Evolutionary conservation across 768 basidiomycete genomes (phyloP).

Genomic region (Tylopilus vinaceipallidus): DNA sequence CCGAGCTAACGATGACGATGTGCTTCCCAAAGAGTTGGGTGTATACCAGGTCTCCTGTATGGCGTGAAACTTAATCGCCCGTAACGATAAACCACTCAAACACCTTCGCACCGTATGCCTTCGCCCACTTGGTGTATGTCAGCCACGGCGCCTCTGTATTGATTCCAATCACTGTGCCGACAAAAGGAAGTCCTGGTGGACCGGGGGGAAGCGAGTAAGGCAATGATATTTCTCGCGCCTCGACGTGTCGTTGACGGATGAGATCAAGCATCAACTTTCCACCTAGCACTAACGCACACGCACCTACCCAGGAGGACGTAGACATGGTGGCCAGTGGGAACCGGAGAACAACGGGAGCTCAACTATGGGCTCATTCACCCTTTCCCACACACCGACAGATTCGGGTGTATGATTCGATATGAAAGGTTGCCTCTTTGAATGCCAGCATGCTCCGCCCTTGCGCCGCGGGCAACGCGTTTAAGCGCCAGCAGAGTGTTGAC

Average conservation of each 20-base stretch:
- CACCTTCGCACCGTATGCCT: slow-evolving; percentile 28
- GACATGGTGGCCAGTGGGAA: neutral
- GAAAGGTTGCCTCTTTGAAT: neutral
- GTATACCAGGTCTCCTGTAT: slow-evolving; percentile 42
- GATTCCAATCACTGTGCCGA: slow-evolving; percentile 39
- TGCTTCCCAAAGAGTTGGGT: slow-evolving; percentile 44
- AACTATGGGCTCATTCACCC: no score
- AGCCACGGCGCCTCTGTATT: slow-evolving; percentile 33
- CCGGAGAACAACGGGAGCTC: no score
- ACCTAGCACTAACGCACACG: no score
- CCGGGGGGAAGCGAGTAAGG: slow-evolving; percentile 32
- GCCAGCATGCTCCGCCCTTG: neutral
- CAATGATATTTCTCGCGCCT: neutral
- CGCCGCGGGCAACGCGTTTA: neutral
- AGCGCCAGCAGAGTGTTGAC: no score
- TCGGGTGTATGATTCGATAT: neutral
- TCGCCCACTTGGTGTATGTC: slow-evolving; percentile 38
- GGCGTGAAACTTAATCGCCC: neutral
- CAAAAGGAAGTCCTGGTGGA: slow-evolving; percentile 32
- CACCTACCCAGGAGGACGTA: neutral
- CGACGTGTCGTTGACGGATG: neutral
- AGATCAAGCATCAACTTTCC: neutral
- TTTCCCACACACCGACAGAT: slow-evolving; percentile 11
- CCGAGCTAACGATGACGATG: slow-evolving; percentile 44
- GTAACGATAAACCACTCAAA: neutral